Conservation (phyloP, 352 stramenopile genomes). For the Globisporangium nagaii region DNA sequence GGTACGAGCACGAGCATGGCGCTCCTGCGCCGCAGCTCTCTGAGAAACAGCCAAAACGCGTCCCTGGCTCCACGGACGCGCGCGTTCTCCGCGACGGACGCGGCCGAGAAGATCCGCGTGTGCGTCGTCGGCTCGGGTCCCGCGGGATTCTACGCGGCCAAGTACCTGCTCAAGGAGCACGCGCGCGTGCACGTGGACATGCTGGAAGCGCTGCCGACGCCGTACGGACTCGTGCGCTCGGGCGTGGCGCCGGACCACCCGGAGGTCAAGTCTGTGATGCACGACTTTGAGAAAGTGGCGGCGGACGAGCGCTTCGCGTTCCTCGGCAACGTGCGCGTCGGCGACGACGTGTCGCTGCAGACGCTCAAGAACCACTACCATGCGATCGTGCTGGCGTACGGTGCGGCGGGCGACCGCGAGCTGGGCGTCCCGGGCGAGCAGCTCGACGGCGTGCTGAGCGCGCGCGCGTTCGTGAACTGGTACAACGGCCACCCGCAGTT, state of each 20-base stretch:
- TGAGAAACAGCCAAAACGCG: too few species aligned
- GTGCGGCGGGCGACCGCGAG: conserved; percentile 87
- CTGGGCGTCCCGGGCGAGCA: conserved; percentile 86
- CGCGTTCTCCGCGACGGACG: neutral
- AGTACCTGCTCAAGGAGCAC: conserved; percentile 91
- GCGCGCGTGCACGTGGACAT: conserved; percentile 78
- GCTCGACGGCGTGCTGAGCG: conserved; percentile 70
- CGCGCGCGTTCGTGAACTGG: conserved; percentile 97
- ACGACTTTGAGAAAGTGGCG: conserved; percentile 94
- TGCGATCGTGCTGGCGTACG: conserved; percentile 94
- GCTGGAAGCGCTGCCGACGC: conserved; percentile 92
- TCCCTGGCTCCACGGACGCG: neutral
- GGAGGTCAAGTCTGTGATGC: conserved; percentile 97
- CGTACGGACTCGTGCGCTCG: conserved; percentile 95
- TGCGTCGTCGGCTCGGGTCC: conserved; percentile 90
- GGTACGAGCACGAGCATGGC: too few species aligned
- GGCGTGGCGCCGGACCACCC: conserved; percentile 97
- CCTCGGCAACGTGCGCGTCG: conserved; percentile 88
- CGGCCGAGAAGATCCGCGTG: conserved; percentile 32
- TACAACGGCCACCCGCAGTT: conserved; percentile 98
- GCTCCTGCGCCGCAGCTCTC: neutral
- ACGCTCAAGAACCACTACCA: conserved; percentile 92
- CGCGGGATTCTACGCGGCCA: conserved; percentile 91
- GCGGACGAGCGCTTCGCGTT: conserved; percentile 79
- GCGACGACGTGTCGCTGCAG: conserved; percentile 79